Conservation (phyloP, 2,329 filamentous ascomycete genomes). For the Fusarium sp. region DNA sequence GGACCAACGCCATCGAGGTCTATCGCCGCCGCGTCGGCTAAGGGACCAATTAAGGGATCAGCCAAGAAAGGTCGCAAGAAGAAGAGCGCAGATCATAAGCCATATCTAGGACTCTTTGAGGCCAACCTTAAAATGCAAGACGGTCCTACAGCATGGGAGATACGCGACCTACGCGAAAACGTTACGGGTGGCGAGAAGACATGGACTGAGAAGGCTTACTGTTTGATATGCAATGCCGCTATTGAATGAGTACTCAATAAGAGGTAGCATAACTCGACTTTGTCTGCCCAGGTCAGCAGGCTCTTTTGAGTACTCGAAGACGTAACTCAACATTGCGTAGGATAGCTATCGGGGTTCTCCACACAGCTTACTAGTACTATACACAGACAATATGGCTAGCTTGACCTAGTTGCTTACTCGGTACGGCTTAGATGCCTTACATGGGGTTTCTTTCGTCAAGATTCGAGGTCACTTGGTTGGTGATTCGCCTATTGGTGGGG, state of each 20-base stretch:
- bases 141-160: constrained; percentile 64
- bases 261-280: constrained; percentile 1
- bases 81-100: constrained; percentile 56
- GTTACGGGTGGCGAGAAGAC: constrained; percentile 63
- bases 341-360: constrained; percentile 3
- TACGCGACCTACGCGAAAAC: constrained; percentile 64
- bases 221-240: constrained; percentile 63
- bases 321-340: constrained; percentile 16
- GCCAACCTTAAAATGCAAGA: constrained; percentile 63
- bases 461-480: constrained; percentile 43
- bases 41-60: constrained; percentile 48
- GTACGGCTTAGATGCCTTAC: constrained; percentile 17
- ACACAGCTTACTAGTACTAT: constrained; percentile 10
- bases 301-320: constrained; percentile 20
- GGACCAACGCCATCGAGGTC: constrained; percentile 48
- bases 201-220: constrained; percentile 65
- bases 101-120: constrained; percentile 66
- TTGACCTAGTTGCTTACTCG: constrained; percentile 7
- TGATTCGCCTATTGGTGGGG: constrained; percentile 45
- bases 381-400: constrained; percentile 4
- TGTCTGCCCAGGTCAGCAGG: constrained; percentile 26
- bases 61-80: constrained; percentile 57
- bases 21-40: constrained; percentile 42
- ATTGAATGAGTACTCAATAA: constrained; percentile 56
- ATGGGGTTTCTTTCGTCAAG: constrained; percentile 42